Evolutionary conservation across 2,329 filamentous ascomycete genomes (phyloP), one percentile per base, ranked within the genome.

Genomic region (Bipolaris cookei): DNA sequence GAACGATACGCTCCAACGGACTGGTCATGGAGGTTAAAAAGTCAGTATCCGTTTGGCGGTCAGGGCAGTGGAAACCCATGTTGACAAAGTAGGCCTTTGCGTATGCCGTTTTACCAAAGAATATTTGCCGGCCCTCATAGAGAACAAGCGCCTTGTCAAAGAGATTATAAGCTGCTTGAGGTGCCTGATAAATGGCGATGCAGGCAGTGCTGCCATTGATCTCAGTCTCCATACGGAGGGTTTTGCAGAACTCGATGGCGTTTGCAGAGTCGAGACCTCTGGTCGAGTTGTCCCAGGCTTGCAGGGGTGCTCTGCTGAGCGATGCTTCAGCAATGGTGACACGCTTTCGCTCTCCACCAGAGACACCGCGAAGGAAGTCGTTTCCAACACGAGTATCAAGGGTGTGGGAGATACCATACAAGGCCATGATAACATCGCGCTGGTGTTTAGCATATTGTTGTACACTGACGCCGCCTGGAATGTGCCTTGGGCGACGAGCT

Each of bases 91-190:
- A n/a, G n/a, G n/a, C n/a, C n/a, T n/a, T n/a, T n/a, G n/a, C n/a
- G n/a, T n/a, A n/a, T n/a, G n/a, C n/a, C n/a, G n/a, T n/a, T n/a
- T n/a, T n/a, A n/a, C 90, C 90, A 61, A 87, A 92, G 77, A 85
- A 93, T 59, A 92, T 90, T 69, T 92, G 84, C 0, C 87, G 83
- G 2, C 90, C 90, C 67, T 92, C 88, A 66, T 92, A 91, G 0
- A 93, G 78, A 0, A 94, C 86, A 0, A 88, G 81, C 0, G 85
- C 85, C 68, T 92, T 92, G 76, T 93, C 89, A 65, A 93, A 93
- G 4, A 63, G 56, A 49, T 87, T 81, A 64, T 86, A 88, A 30
- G 86, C 77, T 1, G 73, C 74, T 43, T 81, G 76, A 28, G 70
- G 70, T 10, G 79, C 78, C 58, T 81, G 79, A 63, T 88, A 88